Evolutionary conservation across 805 yeast species (phyloP).

Genomic region (Sungouiella thailandica): DNA sequence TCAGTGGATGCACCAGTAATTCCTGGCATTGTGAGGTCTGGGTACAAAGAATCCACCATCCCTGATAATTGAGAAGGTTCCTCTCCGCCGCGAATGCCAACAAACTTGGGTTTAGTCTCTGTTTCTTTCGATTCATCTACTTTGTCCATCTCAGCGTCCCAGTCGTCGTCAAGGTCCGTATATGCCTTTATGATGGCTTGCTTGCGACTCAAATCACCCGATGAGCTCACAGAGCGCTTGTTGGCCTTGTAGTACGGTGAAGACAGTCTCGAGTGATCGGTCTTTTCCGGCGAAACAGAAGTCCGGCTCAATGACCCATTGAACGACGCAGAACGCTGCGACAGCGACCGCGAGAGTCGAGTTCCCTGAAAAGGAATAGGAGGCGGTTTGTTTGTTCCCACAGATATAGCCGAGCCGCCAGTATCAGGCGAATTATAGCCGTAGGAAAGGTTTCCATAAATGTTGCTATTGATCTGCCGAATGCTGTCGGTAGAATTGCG

Average conservation of each 20-base stretch:
- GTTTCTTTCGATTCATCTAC: constrained; percentile 18
- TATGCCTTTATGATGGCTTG: constrained; percentile 22
- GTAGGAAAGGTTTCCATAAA: constrained; percentile 35
- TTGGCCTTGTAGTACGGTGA: neutral
- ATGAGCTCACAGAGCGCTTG: neutral
- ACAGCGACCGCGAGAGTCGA: neutral
- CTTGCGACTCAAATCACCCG: neutral
- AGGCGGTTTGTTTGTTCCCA: neutral
- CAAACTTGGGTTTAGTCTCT: constrained; percentile 16
- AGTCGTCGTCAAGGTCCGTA: constrained; percentile 81
- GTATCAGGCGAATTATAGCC: constrained; percentile 15
- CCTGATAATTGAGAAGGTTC: constrained; percentile 15
- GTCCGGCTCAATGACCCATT: constrained; percentile 1
- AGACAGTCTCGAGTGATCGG: neutral
- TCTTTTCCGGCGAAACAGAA: constrained; percentile 1
- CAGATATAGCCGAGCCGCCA: constrained; percentile 8
- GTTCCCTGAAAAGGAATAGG: neutral
- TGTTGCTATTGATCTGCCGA: constrained; percentile 30
- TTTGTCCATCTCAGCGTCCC: constrained; percentile 72
- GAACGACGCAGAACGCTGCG: neutral
- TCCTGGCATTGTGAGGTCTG: constrained; percentile 29
- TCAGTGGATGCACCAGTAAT: constrained; percentile 1
- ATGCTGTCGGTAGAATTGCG: constrained; percentile 12
- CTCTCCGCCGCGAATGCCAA: neutral
- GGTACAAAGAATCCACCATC: constrained; percentile 32